These are phyloP conservation scores for Verticillium tricorpus DNA, from an alignment of 2,329 filamentous ascomycete genomes.

Conservation along the genomic window DNA sequence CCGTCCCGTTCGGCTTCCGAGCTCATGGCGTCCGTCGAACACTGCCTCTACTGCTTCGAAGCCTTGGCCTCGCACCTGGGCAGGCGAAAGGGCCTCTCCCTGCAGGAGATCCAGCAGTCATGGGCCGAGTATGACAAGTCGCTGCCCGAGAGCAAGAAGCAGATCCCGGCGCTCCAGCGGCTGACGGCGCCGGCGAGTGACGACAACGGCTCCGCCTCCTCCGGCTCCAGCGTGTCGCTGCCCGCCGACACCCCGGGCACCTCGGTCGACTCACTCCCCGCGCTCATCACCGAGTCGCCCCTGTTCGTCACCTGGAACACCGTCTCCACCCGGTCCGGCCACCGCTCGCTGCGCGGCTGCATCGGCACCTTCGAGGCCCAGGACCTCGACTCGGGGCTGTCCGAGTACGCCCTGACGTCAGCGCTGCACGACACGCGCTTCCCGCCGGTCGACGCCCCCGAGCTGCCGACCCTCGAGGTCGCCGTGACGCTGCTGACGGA, in stretches of 20 bases:
- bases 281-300: slow-evolving; percentile 51
- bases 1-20: not conserved
- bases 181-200: slow-evolving; percentile 26
- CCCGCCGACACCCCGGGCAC: slow-evolving; percentile 37
- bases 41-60: slow-evolving; percentile 95
- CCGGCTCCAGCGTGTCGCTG: slow-evolving; percentile 31
- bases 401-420: slow-evolving; percentile 79
- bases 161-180: slow-evolving; percentile 36
- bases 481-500: slow-evolving; percentile 79
- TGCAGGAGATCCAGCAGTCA: slow-evolving; percentile 65
- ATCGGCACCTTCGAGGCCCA: slow-evolving; percentile 90
- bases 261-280: slow-evolving; percentile 35
- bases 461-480: slow-evolving; percentile 56
- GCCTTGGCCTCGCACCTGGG: slow-evolving; percentile 72
- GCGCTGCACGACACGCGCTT: slow-evolving; percentile 62
- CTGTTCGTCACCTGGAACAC: slow-evolving; percentile 97
- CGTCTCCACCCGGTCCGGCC: slow-evolving; percentile 46
- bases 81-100: slow-evolving; percentile 59
- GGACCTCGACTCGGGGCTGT: slow-evolving; percentile 67
- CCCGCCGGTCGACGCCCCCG: slow-evolving; percentile 45
- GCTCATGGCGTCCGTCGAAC: slow-evolving; percentile 75
- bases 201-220: slow-evolving; percentile 25
- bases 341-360: slow-evolving; percentile 78
- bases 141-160: slow-evolving; percentile 27
- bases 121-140: slow-evolving; percentile 42